Evolutionary conservation across 2,329 filamentous ascomycete species (phyloP).

Genomic region (Calonectria naviculata): DNA sequence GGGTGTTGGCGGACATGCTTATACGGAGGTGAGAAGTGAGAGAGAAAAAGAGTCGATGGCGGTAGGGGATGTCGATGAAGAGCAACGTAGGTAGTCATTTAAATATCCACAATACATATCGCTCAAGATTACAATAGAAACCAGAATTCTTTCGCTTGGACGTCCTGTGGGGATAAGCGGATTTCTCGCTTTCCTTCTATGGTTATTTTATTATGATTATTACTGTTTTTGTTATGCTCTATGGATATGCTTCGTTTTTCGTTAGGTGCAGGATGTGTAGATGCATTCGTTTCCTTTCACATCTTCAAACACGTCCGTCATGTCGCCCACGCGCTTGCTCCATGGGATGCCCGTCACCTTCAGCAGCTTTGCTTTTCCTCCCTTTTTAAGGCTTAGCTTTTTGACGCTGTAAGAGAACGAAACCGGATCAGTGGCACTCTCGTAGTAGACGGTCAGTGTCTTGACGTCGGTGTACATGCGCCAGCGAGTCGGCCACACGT

Average conservation of each 20-base stretch:
- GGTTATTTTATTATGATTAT: neutral
- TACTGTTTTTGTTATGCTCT: neutral
- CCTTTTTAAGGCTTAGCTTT: conserved; percentile 11
- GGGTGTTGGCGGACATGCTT: conserved; percentile 9
- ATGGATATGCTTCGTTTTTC: neutral
- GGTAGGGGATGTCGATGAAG: conserved; percentile 16
- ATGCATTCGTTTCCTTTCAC: conserved; percentile 4
- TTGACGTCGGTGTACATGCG: conserved; percentile 25
- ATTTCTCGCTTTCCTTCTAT: neutral
- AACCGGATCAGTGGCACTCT: conserved; percentile 21
- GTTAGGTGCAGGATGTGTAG: conserved; percentile 3
- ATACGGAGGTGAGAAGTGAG: neutral
- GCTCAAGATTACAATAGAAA: conserved; percentile 8
- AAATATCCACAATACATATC: conserved; percentile 27
- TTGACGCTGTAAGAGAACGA: conserved; percentile 22
- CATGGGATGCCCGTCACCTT: conserved; percentile 12
- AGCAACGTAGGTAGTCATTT: conserved; percentile 24
- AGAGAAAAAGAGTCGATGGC: conserved; percentile 13
- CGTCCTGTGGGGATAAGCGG: too few species aligned
- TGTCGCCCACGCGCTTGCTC: conserved; percentile 19
- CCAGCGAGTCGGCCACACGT: conserved; percentile 30
- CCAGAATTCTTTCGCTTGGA: neutral
- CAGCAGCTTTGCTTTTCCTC: conserved; percentile 2
- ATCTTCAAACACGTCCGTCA: conserved; percentile 17
- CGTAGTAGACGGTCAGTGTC: conserved; percentile 21